Percentiles rank a stretch among this genome's conserved stretches.
Conservation (phyloP, 1,139 yeast species). For the Suhomyces atakaporum region DNA sequence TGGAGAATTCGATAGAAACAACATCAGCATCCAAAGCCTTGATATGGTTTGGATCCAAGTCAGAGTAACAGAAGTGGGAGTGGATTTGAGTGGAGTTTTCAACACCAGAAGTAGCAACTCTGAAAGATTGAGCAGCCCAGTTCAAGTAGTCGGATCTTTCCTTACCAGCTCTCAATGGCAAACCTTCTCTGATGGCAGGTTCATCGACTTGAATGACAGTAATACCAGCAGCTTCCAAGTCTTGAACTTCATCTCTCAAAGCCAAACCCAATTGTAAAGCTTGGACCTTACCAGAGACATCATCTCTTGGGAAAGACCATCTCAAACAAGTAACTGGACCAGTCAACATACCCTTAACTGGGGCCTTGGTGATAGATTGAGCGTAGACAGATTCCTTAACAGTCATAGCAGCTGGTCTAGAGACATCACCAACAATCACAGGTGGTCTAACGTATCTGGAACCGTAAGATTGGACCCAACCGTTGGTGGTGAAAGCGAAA, state of each 20-base stretch:
- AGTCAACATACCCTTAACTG: constrained; percentile 99
- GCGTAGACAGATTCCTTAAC: constrained; percentile 99
- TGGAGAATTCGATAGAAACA: constrained; percentile 97
- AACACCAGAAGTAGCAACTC: constrained; percentile 99
- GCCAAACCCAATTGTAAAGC: constrained; percentile 97
- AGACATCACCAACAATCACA: constrained; percentile 96
- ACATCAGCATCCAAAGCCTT: constrained; percentile 99
- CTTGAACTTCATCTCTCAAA: constrained; percentile 96
- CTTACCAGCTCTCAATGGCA: constrained; percentile 96
- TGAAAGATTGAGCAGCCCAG: constrained; percentile 99
- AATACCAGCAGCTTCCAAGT: constrained; percentile 97
- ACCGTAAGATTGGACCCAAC: constrained; percentile 99
- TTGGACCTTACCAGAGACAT: constrained; percentile 90
- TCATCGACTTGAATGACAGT: constrained; percentile 98
- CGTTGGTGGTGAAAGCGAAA: constrained; percentile 96
- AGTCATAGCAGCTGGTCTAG: constrained; percentile 98
- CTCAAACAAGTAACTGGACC: constrained; percentile 99
- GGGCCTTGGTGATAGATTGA: constrained; percentile 91
- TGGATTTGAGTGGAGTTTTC: constrained; percentile 94
- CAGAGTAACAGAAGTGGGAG: constrained; percentile 99
- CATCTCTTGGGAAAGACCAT: constrained; percentile 99
- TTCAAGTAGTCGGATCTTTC: constrained; percentile 95
- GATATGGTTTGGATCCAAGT: constrained; percentile 98
- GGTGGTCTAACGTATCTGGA: constrained; percentile 99
- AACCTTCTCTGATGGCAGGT: constrained; percentile 99